Evolutionary conservation across 176 grass and related monocot genomes (phyloP), one percentile per base, ranked within the genome.

Genomic region (Thinopyrum elongatum): DNA sequence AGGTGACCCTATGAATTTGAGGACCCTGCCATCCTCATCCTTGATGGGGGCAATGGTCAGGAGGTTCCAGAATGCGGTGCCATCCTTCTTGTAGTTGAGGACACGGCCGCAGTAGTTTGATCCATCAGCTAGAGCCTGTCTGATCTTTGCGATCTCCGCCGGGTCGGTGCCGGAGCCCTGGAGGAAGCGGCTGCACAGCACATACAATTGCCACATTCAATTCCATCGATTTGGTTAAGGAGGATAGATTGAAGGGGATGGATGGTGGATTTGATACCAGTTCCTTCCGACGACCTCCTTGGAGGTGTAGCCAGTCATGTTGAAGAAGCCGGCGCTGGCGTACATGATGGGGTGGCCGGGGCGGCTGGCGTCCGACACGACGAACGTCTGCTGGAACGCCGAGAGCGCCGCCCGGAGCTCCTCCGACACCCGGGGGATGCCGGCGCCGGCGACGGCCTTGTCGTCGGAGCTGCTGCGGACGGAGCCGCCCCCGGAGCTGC

Each of bases 81-180:
- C 93, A 19, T 95, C 93, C 63, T 95, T 98, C 90, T 98, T 98
- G 84, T 95, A 98, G 86, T 98, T 98, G 76, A 98, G 93, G 51
- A 97, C 44, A 27, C 92, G 95, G 22, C 75, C 75, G 75, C 75
- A 78, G 55, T 95, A 98, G 80, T 88, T 98, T 29, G 89, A 83
- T 31, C 93, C 93, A 23, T 88, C 57, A 21, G 93, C 79, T 30
- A 98, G 82, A 22, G 95, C 84, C 71, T 92, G 62, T 17, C 90
- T 98, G 80, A 98, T 98, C 86, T 98, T 98, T 10, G 88, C 83
- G 59, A 98, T 94, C 82, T 98, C 95, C n/a, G 55, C 36, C 19
- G 85, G 84, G 74, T 95, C 88, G 1, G 93, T 95, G 26, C 87
- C 93, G 74, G 89, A 66, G 41, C 95, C 93, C 84, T 98, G 95